Percentiles rank a stretch among this genome's conserved stretches.
Evolutionary conservation across 768 basidiomycete genomes (phyloP).

Genomic region (Suillus sp.): DNA sequence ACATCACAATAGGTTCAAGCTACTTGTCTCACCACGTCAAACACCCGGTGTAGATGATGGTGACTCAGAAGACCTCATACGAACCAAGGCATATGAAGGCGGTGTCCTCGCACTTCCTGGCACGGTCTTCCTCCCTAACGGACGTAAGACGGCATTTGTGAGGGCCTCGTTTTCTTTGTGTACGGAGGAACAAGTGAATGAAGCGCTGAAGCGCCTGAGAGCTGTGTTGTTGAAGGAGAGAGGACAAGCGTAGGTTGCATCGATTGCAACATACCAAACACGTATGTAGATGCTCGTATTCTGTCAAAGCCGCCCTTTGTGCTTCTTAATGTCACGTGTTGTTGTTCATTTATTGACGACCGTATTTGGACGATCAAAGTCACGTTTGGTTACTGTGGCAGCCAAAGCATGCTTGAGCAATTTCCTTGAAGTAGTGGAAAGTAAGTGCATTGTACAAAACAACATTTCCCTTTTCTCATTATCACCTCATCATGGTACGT

Average conservation of each 20-base stretch:
- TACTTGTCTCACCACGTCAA: slow-evolving; percentile 44
- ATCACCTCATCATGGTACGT: slow-evolving; percentile 9
- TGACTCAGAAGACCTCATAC: slow-evolving; percentile 75
- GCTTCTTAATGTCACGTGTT: slow-evolving; percentile 2
- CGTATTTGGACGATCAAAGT: slow-evolving; percentile 14
- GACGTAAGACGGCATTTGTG: slow-evolving; percentile 69
- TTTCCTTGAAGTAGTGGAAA: slow-evolving; percentile 11
- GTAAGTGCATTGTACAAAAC: slow-evolving; percentile 2
- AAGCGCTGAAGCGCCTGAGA: slow-evolving; percentile 66
- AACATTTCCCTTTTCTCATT: slow-evolving; percentile 1
- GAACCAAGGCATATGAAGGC: slow-evolving; percentile 70
- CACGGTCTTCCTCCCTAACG: slow-evolving; percentile 75
- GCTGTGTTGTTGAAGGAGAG: slow-evolving; percentile 37
- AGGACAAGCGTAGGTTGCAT: slow-evolving; percentile 2
- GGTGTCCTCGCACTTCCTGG: slow-evolving; percentile 93
- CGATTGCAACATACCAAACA: neutral
- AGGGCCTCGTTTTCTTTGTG: slow-evolving; percentile 81
- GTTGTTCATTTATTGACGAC: slow-evolving; percentile 7
- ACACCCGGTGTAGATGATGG: slow-evolving; percentile 40
- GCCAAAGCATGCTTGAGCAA: slow-evolving; percentile 3
- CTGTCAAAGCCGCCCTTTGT: neutral
- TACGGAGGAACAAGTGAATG: slow-evolving; percentile 66
- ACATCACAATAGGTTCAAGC: slow-evolving; percentile 60
- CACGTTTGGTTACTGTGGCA: slow-evolving; percentile 27
- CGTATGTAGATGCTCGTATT: neutral